These are phyloP conservation scores for Aeminium ludgeri DNA, from an alignment of 495 filamentous ascomycete genomes.

Conservation along the genomic window DNA sequence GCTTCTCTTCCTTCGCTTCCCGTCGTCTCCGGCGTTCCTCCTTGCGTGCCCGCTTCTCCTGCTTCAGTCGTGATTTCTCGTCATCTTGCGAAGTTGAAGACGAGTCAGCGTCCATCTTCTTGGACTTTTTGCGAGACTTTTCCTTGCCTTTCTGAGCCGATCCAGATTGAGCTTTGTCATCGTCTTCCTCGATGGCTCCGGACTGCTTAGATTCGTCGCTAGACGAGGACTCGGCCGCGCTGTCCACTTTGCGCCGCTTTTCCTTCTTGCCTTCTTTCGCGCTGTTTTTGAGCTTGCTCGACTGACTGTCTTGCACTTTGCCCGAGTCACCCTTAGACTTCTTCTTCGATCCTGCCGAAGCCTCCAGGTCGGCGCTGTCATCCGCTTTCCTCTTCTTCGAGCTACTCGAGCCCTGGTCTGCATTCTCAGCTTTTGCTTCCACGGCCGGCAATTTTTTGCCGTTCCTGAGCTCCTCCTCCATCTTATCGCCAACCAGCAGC, in stretches of 20 bases:
- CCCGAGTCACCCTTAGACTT: conserved; percentile 6
- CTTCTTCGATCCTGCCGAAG: conserved; percentile 19
- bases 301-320: neutral
- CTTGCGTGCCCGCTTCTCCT: conserved; percentile 15
- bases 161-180: conserved; percentile 10
- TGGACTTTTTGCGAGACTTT: neutral
- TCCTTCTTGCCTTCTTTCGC: conserved; percentile 10
- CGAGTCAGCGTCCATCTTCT: conserved; percentile 2
- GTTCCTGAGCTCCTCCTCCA: conserved; percentile 15
- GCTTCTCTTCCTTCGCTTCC: conserved; percentile 15
- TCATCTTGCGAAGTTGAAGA: conserved; percentile 12
- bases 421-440: conserved; percentile 6
- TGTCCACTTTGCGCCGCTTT: conserved; percentile 3
- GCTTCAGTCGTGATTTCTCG: conserved; percentile 5
- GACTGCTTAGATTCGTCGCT: too few species aligned
- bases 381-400: conserved; percentile 15
- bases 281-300: neutral
- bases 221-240: too few species aligned
- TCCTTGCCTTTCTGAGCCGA: conserved; percentile 2
- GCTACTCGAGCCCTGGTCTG: conserved; percentile 4
- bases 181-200: neutral
- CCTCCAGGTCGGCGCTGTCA: conserved; percentile 18
- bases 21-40: conserved; percentile 17
- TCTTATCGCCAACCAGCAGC: conserved; percentile 52
- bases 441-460: neutral